A percentile compares a stretch with the other conserved stretches of the same genome.
Evolutionary conservation across 352 stramenopile genomes (phyloP).

Genomic region (Plasmopara halstedii): DNA sequence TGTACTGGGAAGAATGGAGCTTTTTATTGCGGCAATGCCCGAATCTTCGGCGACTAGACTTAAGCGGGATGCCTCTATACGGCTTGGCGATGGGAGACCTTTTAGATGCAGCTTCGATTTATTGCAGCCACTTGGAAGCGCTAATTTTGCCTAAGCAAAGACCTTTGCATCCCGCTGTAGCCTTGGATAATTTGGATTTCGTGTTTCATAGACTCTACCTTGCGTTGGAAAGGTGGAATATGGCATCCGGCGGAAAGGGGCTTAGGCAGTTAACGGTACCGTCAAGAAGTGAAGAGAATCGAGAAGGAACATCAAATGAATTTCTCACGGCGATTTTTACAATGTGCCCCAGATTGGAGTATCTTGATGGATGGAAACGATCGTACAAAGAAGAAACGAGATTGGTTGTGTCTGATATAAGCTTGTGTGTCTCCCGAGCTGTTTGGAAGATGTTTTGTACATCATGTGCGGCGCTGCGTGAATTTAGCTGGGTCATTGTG

Average conservation of each 20-base stretch:
- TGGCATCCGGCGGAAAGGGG: constrained; percentile 13
- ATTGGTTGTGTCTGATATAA: constrained; percentile 32
- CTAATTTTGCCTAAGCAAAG: constrained; percentile 33
- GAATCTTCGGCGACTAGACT: constrained; percentile 34
- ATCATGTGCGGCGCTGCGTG: constrained; percentile 28
- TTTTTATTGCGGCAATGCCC: constrained; percentile 25
- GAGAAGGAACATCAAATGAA: constrained; percentile 26
- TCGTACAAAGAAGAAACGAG: constrained; percentile 35
- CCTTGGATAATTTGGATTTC: constrained; percentile 34
- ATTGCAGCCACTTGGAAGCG: constrained; percentile 27
- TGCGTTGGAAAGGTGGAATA: constrained; percentile 24
- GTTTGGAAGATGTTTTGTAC: constrained; percentile 42
- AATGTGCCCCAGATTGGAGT: constrained; percentile 48
- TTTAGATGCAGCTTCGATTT: constrained; percentile 22
- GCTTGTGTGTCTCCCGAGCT: constrained; percentile 21
- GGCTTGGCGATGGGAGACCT: constrained; percentile 33
- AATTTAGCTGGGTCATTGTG: constrained; percentile 66
- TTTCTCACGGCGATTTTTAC: constrained; percentile 20
- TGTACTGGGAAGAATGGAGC: constrained; percentile 40
- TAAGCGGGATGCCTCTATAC: constrained; percentile 31
- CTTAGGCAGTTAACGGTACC: constrained; percentile 31
- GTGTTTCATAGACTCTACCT: constrained; percentile 28
- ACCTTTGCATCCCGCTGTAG: no score
- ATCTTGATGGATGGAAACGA: constrained; percentile 57
- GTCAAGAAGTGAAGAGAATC: constrained; percentile 25